phyloP scores from a whole-genome alignment of 305 asterid species.

The Fraxinus nigra region DNA sequence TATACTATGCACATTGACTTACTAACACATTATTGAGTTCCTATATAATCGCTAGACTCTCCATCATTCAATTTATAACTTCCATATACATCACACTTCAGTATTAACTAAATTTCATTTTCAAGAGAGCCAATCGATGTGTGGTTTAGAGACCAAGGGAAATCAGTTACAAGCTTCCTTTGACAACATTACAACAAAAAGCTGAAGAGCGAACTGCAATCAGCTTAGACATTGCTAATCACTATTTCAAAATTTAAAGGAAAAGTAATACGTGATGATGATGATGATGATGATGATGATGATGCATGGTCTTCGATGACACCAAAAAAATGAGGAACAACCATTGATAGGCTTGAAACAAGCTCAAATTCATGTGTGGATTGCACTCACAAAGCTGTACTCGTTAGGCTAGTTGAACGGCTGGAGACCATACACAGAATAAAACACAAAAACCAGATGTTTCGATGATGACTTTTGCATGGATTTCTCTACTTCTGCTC shows the following conservation, averaged over 20 bases:
- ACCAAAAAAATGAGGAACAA: neutral
- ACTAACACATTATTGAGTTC: neutral
- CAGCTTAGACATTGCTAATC: neutral
- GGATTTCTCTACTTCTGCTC: neutral
- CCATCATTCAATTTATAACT: neutral
- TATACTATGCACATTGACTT: neutral
- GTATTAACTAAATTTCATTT: neutral
- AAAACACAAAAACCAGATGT: neutral
- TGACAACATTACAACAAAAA: neutral
- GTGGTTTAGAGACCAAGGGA: neutral
- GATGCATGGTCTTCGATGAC: no score
- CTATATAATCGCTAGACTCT: neutral
- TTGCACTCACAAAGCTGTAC: slow-evolving; percentile 29
- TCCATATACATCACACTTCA: neutral
- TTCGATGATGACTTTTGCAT: neutral
- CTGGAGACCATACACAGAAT: neutral
- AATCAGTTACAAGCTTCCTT: neutral
- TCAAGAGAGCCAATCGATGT: neutral
- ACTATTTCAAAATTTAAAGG: no score
- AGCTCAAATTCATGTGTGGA: slow-evolving; percentile 24
- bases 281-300: no score
- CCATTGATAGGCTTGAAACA: slow-evolving; percentile 17
- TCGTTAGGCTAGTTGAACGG: slow-evolving; percentile 21
- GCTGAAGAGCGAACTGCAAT: neutral
- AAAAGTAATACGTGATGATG: no score